Base-by-base conservation (phyloP, 2,329 filamentous ascomycete genomes). In the Gremmenia infestans region DNA sequence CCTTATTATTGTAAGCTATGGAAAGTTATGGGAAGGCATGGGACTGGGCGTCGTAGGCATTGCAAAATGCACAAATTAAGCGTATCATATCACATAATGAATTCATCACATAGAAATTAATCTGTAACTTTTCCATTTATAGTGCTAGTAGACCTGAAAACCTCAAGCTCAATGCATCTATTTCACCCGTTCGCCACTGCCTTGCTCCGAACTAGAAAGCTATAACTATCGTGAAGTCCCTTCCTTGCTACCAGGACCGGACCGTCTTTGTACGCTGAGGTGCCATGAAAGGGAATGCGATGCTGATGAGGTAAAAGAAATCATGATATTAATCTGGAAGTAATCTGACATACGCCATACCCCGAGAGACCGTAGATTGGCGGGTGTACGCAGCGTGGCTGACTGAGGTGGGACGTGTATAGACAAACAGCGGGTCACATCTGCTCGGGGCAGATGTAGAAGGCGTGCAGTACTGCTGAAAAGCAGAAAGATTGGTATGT, bases 101-200 rank as follows among this genome's bases (percentile, higher is more conserved):
- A 60, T 47, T 54, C 35, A 51, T 25, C 42, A 48, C 12, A 25
- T 17, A 36, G 9, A 17, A 25, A 14, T 23, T 42, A n/a, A 48
- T 57, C 51, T 55, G 40, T 59, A 61, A 57, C 52, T 60, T 64
- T 63, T 62, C 60, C 63, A 63, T 65, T 66, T 61, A 56, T 64
- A 60, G 53, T 56, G 63, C 56, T 61, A 32, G 43, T 59, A 60
- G 62, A 59, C 58, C 54, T 50, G 48, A 62, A 56, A 60, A 60
- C 56, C 53, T 56, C 57, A 56, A 61, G 55, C 51, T 61, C 63
- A 58, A 63, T 65, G 59, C 61, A 60, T 68, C 65, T 67, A 66
- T 64, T 60, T 62, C 60, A 65, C 64, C 65, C 55, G 50, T 67
- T 67, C 66, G 65, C 67, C 66, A 47, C 65, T 65, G 59, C 60